Evolutionary conservation across 805 yeast species (phyloP), one percentile per base, ranked within the genome.

Genomic region (Teunomyces funiuensis): DNA sequence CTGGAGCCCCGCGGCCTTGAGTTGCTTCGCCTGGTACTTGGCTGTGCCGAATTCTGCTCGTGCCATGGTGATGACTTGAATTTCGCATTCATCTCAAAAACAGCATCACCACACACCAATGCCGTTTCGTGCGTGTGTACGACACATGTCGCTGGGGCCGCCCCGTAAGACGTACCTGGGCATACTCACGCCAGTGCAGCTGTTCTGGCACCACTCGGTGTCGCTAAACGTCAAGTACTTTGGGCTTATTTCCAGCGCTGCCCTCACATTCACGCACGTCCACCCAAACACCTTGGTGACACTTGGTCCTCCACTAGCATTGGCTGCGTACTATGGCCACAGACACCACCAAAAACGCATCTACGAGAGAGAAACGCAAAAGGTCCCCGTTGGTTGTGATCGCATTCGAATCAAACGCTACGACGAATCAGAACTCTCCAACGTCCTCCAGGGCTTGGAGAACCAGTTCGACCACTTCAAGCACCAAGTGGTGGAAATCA

Each of bases 1-100:
- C 63, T 90, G 97, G 18, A 90, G 79, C 2, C 98, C 98, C 36
- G 78, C 72, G 18, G 88, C 80, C 64, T 86, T 87, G 74, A 87
- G 75, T 60, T 83, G 81, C 54, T 86, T 88, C 22, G 91, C 75
- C 37, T 84, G 67, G 59, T 78, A 79, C 57, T 85, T 85, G 25
- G 95, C 71, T 10, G 67, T 56, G 7, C 75, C 77, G 9, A 63
- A 19, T 28, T 69, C 73, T 17, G 74, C 70, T 48, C 48, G 46
- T 2, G 59, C 63, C 66, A 62, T 61, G 25, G 25, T 7, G 22
- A 19, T 19, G 22, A 5, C 22, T 5, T 19, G 5, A 19, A 19
- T 19, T 19, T 19, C 7, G 7, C 22, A 19, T 19, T 19, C 22
- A 19, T 5, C 5, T 19, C 22, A 19, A 6, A 19, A 6, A 5